phyloP scores from a whole-genome alignment of 805 yeast species.

The Kazachstania martiniae region DNA sequence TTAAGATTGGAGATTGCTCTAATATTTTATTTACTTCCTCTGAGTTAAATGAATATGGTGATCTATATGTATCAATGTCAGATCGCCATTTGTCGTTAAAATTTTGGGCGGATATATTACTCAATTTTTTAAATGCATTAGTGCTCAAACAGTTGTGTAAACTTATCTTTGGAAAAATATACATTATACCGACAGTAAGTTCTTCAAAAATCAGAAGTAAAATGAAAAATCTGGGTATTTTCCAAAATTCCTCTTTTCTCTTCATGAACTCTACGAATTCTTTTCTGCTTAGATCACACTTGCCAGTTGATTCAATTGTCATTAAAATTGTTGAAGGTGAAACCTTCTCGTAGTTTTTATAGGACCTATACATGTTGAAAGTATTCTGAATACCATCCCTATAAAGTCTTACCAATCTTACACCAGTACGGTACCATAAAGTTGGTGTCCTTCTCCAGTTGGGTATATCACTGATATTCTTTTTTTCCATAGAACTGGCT shows the following conservation, averaged over 20 bases:
- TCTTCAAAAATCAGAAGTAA: slow-evolving; percentile 42
- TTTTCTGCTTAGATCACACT: slow-evolving; percentile 29
- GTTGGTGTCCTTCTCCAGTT: slow-evolving; percentile 17
- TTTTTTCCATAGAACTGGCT: slow-evolving; percentile 10
- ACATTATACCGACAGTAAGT: slow-evolving; percentile 42
- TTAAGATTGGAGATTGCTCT: slow-evolving; percentile 27
- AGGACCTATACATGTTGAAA: slow-evolving; percentile 1
- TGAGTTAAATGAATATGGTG: slow-evolving; percentile 38
- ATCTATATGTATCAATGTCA: slow-evolving; percentile 9
- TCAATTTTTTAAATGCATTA: slow-evolving; percentile 1
- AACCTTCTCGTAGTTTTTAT: slow-evolving; percentile 4
- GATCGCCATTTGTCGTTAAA: no score
- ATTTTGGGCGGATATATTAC: background rate
- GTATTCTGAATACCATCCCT: slow-evolving; percentile 46
- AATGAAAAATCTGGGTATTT: slow-evolving; percentile 43
- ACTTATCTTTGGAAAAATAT: slow-evolving; percentile 41
- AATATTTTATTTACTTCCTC: slow-evolving; percentile 31
- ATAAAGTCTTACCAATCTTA: slow-evolving; percentile 40
- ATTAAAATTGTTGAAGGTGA: background rate
- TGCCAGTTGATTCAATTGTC: background rate
- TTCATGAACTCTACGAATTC: slow-evolving; percentile 33
- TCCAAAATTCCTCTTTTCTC: slow-evolving; percentile 38
- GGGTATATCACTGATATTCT: slow-evolving; percentile 17
- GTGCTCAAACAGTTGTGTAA: slow-evolving; percentile 39
- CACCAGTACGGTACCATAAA: slow-evolving; percentile 36